phyloP scores from a whole-genome alignment of 192 early-diverging fungal genomes.

The Coemansia sp. region DNA sequence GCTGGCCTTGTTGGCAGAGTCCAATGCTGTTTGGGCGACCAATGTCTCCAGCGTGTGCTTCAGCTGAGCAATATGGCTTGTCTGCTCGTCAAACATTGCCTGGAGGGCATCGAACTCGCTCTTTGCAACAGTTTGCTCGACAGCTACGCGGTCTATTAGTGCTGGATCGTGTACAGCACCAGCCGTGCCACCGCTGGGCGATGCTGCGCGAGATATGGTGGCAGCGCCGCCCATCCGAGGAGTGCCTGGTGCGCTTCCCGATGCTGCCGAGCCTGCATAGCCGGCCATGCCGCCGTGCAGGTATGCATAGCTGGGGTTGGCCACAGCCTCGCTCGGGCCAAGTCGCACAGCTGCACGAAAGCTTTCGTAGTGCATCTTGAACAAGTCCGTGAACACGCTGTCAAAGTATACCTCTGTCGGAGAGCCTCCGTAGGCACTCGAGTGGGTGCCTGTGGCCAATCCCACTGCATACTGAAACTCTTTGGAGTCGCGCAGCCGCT shows the following conservation, averaged over 20 bases:
- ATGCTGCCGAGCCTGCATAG: constrained; percentile 12
- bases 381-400: constrained; percentile 77
- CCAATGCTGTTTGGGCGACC: neutral
- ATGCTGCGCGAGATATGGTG: constrained; percentile 21
- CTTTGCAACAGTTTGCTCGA: constrained; percentile 17
- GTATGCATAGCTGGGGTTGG: constrained; percentile 40
- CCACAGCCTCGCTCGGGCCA: constrained; percentile 17
- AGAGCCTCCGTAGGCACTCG: constrained; percentile 59
- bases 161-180: neutral
- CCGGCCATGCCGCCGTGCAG: constrained; percentile 35
- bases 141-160: neutral
- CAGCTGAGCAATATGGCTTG: constrained; percentile 23
- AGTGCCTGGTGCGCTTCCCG: constrained; percentile 31
- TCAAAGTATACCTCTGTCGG: constrained; percentile 78
- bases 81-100: constrained; percentile 20
- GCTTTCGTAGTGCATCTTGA: constrained; percentile 78
- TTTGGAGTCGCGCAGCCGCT: constrained; percentile 79
- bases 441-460: constrained; percentile 62
- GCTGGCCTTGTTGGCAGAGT: neutral
- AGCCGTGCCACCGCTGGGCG: constrained; percentile 16
- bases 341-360: constrained; percentile 24
- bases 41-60: constrained; percentile 14
- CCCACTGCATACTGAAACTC: constrained; percentile 70
- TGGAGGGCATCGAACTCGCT: constrained; percentile 31
- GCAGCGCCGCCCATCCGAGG: constrained; percentile 19